phyloP scores from a whole-genome alignment of 2,329 filamentous ascomycete genomes.

The Fusarium pseudograminearum region DNA sequence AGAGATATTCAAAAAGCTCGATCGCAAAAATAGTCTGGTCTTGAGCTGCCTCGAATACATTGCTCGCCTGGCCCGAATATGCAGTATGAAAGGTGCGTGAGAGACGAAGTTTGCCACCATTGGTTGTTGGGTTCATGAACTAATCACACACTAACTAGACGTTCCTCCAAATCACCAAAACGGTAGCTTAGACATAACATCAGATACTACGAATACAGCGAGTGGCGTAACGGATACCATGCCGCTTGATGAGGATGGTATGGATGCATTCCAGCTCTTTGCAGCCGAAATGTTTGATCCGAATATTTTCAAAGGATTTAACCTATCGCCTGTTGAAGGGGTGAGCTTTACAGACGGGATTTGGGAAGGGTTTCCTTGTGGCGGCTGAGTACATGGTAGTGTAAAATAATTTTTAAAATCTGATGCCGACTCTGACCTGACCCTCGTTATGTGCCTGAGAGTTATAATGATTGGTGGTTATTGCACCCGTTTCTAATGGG shows the following conservation, averaged over 20 bases:
- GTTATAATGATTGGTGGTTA: too few species aligned
- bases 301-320: not conserved
- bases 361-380: not conserved
- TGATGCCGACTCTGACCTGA: too few species aligned
- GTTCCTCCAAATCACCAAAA: not conserved
- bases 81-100: not conserved
- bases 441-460: too few species aligned
- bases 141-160: too few species aligned
- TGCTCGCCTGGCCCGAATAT: not conserved
- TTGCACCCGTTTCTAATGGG: too few species aligned
- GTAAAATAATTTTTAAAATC: too few species aligned
- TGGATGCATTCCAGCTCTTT: slow-evolving; percentile 1
- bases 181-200: not conserved
- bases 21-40: not conserved
- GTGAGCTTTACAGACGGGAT: not conserved
- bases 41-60: not conserved
- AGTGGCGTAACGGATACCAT: not conserved
- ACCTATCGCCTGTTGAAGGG: not conserved
- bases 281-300: not conserved
- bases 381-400: too few species aligned
- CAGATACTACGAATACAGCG: not conserved
- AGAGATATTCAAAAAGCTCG: not conserved
- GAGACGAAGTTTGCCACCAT: too few species aligned
- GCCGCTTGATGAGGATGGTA: not conserved
- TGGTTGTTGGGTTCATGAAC: too few species aligned